Evolutionary conservation across 2,329 filamentous ascomycete species (phyloP).

Genomic region (Pseudogymnoascus sp.): DNA sequence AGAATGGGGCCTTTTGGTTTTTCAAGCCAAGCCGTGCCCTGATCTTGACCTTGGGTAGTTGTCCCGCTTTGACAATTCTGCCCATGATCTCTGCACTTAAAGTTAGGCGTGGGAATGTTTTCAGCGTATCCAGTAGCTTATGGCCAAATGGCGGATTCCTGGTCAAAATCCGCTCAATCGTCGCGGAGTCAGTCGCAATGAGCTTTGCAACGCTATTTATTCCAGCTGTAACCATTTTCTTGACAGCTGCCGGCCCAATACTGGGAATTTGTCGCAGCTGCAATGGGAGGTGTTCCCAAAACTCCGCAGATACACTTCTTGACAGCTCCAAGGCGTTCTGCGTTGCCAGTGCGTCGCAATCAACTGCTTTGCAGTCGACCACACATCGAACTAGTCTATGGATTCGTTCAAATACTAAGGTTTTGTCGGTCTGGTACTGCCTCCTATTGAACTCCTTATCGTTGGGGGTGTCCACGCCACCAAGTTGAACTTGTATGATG

Average conservation of each 20-base stretch:
- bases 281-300: constrained; percentile 69
- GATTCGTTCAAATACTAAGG: constrained; percentile 57
- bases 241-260: constrained; percentile 66
- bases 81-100: constrained; percentile 33
- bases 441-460: constrained; percentile 46
- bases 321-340: constrained; percentile 68
- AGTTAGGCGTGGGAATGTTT: constrained; percentile 57
- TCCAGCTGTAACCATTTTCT: constrained; percentile 63
- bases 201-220: constrained; percentile 67
- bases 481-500: constrained; percentile 68
- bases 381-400: constrained; percentile 67
- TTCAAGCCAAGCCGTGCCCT: constrained; percentile 61
- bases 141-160: constrained; percentile 78
- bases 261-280: constrained; percentile 78
- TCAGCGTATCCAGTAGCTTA: constrained; percentile 56
- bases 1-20: constrained; percentile 58
- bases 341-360: constrained; percentile 56
- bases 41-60: constrained; percentile 50
- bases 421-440: constrained; percentile 53
- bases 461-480: constrained; percentile 53
- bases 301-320: constrained; percentile 63
- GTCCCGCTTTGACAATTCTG: constrained; percentile 26
- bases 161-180: constrained; percentile 69
- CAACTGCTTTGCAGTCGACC: constrained; percentile 58
- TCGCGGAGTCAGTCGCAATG: constrained; percentile 54